These are phyloP conservation scores for Thermoascus crustaceus DNA, from an alignment of 2,329 filamentous ascomycete species.

Conservation along the genomic window DNA sequence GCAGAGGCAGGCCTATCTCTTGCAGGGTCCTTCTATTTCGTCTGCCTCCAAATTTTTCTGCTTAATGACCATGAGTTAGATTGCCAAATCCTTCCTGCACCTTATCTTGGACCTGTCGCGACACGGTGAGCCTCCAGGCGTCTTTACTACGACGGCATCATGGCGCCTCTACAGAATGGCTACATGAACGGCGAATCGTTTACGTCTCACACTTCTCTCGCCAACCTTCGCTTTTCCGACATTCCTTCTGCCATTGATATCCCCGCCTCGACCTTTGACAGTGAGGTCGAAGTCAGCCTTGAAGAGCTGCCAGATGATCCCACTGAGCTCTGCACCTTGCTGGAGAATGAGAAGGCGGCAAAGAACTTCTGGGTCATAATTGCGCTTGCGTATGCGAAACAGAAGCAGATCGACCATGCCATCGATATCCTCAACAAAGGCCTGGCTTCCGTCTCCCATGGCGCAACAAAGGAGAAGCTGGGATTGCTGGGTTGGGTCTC, in stretches of 20 bases:
- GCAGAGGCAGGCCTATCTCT: not conserved
- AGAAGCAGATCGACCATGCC: conserved; percentile 81
- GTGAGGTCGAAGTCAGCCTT: conserved; percentile 82
- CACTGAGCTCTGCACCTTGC: conserved; percentile 85
- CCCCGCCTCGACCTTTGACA: conserved; percentile 53
- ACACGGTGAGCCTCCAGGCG: not conserved
- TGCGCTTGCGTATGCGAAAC: conserved; percentile 90
- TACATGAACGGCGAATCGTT: conserved; percentile 39
- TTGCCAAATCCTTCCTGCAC: conserved; percentile 26
- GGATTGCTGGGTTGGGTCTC: conserved; percentile 77
- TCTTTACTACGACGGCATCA: conserved; percentile 22
- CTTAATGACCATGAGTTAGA: conserved; percentile 1
- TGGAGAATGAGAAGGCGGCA: conserved; percentile 87
- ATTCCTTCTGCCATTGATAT: conserved; percentile 58
- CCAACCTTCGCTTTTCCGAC: conserved; percentile 48
- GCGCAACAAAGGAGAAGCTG: conserved; percentile 70
- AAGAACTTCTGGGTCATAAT: conserved; percentile 98
- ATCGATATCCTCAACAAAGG: conserved; percentile 65
- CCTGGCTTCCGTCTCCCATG: conserved; percentile 60
- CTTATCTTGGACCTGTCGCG: conserved; percentile 8
- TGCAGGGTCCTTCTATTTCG: conserved; percentile 1
- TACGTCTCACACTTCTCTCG: conserved; percentile 22
- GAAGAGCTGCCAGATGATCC: conserved; percentile 87
- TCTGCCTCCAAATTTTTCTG: conserved; percentile 2
- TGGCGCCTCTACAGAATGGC: conserved; percentile 46